Conservation (phyloP, 1,284 basidiomycete genomes). For the Rhizoctonia solani region DNA sequence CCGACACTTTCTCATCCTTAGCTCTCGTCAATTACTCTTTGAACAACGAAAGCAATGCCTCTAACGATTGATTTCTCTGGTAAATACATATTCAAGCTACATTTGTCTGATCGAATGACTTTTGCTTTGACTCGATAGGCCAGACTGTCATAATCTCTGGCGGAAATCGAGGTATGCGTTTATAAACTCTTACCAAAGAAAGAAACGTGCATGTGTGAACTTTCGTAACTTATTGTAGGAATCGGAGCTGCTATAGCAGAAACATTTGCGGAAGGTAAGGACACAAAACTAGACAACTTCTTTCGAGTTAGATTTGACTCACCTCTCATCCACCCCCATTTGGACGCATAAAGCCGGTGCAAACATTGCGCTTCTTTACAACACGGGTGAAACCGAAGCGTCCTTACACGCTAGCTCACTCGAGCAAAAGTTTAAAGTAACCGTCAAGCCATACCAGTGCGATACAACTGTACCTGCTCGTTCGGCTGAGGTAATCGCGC, state of each 20-base stretch:
- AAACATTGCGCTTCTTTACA: conserved; percentile 35
- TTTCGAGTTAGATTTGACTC: neutral
- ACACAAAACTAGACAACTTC: neutral
- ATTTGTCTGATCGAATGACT: neutral
- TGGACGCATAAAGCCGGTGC: conserved; percentile 22
- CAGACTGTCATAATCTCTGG: conserved; percentile 41
- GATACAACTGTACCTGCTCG: conserved; percentile 41
- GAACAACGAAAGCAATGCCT: neutral
- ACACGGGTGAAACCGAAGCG: conserved; percentile 43
- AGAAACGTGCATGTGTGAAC: neutral
- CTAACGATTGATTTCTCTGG: conserved; percentile 28
- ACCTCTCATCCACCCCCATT: neutral
- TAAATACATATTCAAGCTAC: neutral
- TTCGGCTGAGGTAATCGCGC: conserved; percentile 43
- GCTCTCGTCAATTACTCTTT: neutral
- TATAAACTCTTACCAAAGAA: neutral
- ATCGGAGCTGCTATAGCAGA: conserved; percentile 48
- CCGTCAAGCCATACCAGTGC: conserved; percentile 44
- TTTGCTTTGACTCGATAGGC: conserved; percentile 36
- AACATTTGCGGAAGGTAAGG: conserved; percentile 42
- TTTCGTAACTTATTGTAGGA: conserved; percentile 34
- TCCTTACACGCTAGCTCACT: conserved; percentile 39
- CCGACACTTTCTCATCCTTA: neutral
- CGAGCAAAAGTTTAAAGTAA: conserved; percentile 31
- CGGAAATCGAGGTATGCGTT: conserved; percentile 42